Percentiles rank a stretch among this genome's conserved stretches.
phyloP scores from a whole-genome alignment of 257 asterid species.

The Solanum lycopersicoides region DNA sequence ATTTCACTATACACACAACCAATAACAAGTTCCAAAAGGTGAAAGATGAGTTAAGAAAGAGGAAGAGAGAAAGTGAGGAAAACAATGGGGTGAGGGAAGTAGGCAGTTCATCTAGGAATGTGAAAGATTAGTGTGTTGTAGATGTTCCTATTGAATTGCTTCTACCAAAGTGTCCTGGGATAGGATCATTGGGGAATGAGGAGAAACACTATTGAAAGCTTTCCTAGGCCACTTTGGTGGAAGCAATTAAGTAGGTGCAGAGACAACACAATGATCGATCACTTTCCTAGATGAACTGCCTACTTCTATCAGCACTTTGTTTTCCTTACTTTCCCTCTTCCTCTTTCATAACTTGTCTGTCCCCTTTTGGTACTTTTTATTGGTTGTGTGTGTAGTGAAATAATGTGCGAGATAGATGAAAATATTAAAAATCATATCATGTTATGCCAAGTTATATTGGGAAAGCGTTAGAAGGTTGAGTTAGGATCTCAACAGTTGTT shows the following conservation, averaged over 20 bases:
- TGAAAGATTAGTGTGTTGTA: not conserved
- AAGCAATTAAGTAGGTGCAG: no score
- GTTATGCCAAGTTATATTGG: slow-evolving; percentile 51
- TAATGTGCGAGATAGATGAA: slow-evolving; percentile 33
- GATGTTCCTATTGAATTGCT: not conserved
- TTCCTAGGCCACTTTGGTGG: not conserved
- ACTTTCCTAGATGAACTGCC: no score
- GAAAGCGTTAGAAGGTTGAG: slow-evolving; percentile 47
- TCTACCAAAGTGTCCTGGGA: slow-evolving; percentile 44
- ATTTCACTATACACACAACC: no score
- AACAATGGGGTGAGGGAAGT: not conserved
- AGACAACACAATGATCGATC: no score
- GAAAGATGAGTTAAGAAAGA: slow-evolving; percentile 11
- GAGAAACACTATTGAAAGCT: slow-evolving; percentile 16
- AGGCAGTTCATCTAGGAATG: slow-evolving; percentile 1
- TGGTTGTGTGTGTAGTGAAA: slow-evolving; percentile 18
- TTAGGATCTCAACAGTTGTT: slow-evolving; percentile 31
- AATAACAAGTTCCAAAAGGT: not conserved
- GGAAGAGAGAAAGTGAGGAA: not conserved
- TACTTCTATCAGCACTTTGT: not conserved
- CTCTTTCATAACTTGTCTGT: no score
- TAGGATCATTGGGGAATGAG: slow-evolving; percentile 18
- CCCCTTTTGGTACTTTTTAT: not conserved
- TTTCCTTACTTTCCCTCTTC: not conserved
- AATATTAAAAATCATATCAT: slow-evolving; percentile 59